These are phyloP conservation scores for Umbelopsis ramanniana DNA, from an alignment of 192 early-diverging fungal genomes.

Conservation along the genomic window DNA sequence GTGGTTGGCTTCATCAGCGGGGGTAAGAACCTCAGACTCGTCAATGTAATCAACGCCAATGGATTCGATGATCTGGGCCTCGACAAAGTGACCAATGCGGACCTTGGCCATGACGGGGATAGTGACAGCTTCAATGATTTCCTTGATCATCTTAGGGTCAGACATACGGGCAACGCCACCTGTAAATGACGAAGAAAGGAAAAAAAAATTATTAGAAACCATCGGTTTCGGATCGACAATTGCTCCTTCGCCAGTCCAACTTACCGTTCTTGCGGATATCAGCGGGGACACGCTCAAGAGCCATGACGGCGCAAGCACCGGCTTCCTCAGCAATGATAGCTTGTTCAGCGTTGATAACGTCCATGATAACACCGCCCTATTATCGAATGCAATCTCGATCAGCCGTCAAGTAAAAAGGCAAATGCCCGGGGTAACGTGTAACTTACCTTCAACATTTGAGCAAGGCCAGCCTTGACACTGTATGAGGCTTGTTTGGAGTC, in stretches of 20 bases:
- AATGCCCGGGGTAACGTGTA: neutral
- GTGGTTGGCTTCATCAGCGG: constrained; percentile 95
- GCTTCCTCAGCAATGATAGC: constrained; percentile 97
- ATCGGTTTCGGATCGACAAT: neutral
- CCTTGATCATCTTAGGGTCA: constrained; percentile 96
- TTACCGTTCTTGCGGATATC: constrained; percentile 96
- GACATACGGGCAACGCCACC: constrained; percentile 98
- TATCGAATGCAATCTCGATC: neutral
- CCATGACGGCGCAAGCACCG: constrained; percentile 97
- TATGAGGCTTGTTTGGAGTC: constrained; percentile 57
- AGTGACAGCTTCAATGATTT: constrained; percentile 92
- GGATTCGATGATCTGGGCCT: constrained; percentile 91
- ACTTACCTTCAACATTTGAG: constrained; percentile 95
- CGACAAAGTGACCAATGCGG: constrained; percentile 98
- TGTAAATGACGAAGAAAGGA: constrained; percentile 27
- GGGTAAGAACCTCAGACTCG: constrained; percentile 95
- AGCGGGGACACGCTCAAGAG: constrained; percentile 96
- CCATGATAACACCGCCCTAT: constrained; percentile 99
- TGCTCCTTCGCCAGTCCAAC: constrained; percentile 4
- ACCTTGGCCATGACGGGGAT: constrained; percentile 99
- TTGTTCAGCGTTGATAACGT: constrained; percentile 97
- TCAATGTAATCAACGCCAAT: constrained; percentile 97
- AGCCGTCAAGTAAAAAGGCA: neutral
- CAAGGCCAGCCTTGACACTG: constrained; percentile 93
- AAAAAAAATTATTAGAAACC: neutral